Evolutionary conservation across 164 flowering plant species (phyloP).

Genomic region (Taxillus chinensis): DNA sequence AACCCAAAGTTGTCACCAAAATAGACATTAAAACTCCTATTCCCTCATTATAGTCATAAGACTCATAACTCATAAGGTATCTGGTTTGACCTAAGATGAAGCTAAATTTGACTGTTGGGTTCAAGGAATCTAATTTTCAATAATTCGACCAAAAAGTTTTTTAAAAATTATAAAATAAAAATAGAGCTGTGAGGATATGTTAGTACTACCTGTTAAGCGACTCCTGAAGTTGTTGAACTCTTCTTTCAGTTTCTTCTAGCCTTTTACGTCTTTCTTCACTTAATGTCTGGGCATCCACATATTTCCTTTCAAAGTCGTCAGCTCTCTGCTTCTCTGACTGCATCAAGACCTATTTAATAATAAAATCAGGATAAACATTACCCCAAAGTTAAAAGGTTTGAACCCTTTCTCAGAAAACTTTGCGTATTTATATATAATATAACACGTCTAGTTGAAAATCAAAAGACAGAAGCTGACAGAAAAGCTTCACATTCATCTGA

Average conservation of each 20-base stretch:
- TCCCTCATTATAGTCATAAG: too few species aligned
- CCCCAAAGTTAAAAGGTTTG: not conserved
- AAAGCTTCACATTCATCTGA: too few species aligned
- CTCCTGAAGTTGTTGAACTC: conserved; percentile 62
- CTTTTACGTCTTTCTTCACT: conserved; percentile 54
- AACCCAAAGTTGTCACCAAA: too few species aligned
- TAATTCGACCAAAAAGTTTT: too few species aligned
- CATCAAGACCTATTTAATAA: conserved; percentile 34
- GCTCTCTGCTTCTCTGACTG: conserved; percentile 51
- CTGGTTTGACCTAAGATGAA: not conserved
- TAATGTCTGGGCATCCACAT: conserved; percentile 30
- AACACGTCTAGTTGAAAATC: too few species aligned
- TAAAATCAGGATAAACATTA: not conserved
- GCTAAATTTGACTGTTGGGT: not conserved
- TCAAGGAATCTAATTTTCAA: too few species aligned
- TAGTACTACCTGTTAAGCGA: conserved; percentile 50
- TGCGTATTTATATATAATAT: too few species aligned
- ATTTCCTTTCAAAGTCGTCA: conserved; percentile 43
- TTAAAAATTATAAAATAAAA: too few species aligned
- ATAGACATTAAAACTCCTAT: too few species aligned
- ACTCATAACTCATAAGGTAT: not conserved
- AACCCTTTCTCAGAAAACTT: too few species aligned
- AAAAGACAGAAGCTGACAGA: too few species aligned
- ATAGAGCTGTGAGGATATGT: not conserved
- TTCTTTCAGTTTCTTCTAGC: conserved; percentile 65